Conservation (phyloP, 2,329 filamentous ascomycete genomes). For the Fusarium anthophilum region DNA sequence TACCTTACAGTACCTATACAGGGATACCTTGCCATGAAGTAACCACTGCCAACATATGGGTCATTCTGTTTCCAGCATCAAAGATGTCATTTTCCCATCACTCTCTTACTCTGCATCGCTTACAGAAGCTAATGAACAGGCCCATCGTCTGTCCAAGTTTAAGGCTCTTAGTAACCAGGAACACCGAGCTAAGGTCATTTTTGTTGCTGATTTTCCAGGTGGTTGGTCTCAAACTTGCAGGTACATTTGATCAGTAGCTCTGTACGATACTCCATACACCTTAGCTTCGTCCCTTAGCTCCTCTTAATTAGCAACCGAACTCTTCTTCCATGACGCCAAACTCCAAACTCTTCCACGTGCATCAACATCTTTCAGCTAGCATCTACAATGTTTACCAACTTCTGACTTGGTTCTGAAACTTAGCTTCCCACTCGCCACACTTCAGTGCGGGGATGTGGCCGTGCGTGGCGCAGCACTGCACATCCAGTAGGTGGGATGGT, state of each 20-base stretch:
- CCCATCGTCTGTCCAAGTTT: conserved; percentile 12
- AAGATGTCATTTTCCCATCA: conserved; percentile 29
- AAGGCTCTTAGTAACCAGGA: neutral
- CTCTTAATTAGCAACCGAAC: neutral
- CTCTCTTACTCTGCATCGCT: conserved; percentile 1
- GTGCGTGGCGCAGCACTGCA: conserved; percentile 17
- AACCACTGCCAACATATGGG: neutral
- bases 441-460: conserved; percentile 19
- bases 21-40: conserved; percentile 15
- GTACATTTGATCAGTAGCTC: neutral
- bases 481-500: neutral
- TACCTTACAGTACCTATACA: neutral
- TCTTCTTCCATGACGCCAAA: conserved; percentile 21
- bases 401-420: conserved; percentile 36
- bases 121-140: neutral
- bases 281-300: neutral
- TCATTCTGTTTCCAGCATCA: neutral
- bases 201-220: neutral
- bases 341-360: conserved; percentile 10
- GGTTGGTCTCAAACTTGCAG: neutral
- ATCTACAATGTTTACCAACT: conserved; percentile 24
- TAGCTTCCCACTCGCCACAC: conserved; percentile 16
- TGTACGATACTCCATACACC: neutral
- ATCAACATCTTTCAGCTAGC: neutral
- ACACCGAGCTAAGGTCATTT: neutral